Conservation (phyloP, 768 basidiomycete species). For the Daedaleopsis sinensis region DNA sequence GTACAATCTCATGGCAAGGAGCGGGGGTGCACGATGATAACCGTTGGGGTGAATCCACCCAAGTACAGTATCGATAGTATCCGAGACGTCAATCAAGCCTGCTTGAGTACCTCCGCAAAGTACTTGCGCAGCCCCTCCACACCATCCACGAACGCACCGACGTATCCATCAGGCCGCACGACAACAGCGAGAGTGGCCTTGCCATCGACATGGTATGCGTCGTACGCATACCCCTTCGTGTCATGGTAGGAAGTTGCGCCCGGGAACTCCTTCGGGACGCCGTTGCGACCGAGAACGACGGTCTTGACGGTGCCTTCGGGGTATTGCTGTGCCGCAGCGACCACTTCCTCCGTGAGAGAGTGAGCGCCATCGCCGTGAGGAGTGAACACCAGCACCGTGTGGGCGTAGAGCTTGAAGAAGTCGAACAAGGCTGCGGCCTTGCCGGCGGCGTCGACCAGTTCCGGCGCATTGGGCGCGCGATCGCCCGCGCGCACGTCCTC, state of each 20-base stretch:
- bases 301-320: constrained; percentile 1
- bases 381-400: constrained; percentile 37
- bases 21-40: too few relatives aligned
- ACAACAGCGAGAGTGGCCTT: constrained; percentile 2
- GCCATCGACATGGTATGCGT: constrained; percentile 5
- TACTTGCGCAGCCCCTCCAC: background rate
- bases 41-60: too few relatives aligned
- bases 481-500: constrained; percentile 43
- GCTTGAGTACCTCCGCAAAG: constrained; percentile 3
- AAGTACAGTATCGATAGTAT: too few relatives aligned
- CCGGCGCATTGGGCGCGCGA: constrained; percentile 49
- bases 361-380: background rate
- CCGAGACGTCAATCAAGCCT: too few relatives aligned
- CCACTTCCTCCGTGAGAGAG: background rate
- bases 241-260: constrained; percentile 5
- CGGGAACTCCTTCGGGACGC: background rate
- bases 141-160: constrained; percentile 10
- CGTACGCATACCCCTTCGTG: constrained; percentile 10
- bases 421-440: constrained; percentile 29
- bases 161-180: constrained; percentile 19
- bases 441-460: constrained; percentile 19
- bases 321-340: background rate
- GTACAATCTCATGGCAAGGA: too few relatives aligned
- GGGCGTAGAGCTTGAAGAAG: constrained; percentile 28
- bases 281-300: background rate